These are phyloP conservation scores for Mortierella alpina DNA, from an alignment of 192 early-diverging fungal genomes.

Conservation along the genomic window DNA sequence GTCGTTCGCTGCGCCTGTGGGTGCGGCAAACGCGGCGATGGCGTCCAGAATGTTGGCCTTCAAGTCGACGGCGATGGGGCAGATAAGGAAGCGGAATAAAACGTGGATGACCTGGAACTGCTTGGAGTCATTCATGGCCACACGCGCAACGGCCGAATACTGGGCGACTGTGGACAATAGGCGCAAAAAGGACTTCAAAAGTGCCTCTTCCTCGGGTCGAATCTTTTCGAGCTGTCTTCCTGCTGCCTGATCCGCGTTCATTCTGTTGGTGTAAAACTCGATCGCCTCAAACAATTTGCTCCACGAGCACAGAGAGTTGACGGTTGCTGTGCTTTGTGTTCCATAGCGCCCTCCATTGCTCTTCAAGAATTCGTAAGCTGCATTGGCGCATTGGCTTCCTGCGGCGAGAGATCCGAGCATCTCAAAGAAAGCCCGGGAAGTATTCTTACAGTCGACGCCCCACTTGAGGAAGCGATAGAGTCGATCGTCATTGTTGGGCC, in stretches of 20 bases:
- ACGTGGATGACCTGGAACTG: slow-evolving; percentile 73
- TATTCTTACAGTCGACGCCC: slow-evolving; percentile 68
- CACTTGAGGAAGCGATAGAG: slow-evolving; percentile 73
- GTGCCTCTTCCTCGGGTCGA: slow-evolving; percentile 73
- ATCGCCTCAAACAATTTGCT: slow-evolving; percentile 79
- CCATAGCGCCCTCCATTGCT: slow-evolving; percentile 51
- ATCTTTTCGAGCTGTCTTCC: slow-evolving; percentile 63
- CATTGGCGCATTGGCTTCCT: slow-evolving; percentile 69
- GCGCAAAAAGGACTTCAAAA: slow-evolving; percentile 81
- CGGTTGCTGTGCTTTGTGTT: slow-evolving; percentile 38
- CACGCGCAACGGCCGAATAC: slow-evolving; percentile 78
- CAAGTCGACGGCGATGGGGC: slow-evolving; percentile 78
- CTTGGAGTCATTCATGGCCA: slow-evolving; percentile 73
- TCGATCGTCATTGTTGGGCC: slow-evolving; percentile 66
- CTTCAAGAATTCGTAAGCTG: slow-evolving; percentile 57
- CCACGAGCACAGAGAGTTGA: slow-evolving; percentile 79
- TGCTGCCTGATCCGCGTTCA: slow-evolving; percentile 58
- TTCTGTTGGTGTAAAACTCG: slow-evolving; percentile 68
- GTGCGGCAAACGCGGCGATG: slow-evolving; percentile 84
- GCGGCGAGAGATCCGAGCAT: slow-evolving; percentile 87
- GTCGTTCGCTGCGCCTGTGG: slow-evolving; percentile 57
- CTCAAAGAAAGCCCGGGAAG: slow-evolving; percentile 79
- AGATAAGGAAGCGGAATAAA: slow-evolving; percentile 85
- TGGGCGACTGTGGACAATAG: slow-evolving; percentile 82
- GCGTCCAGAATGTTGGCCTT: slow-evolving; percentile 85